Percentiles rank a stretch among this genome's conserved stretches.
Evolutionary conservation across 495 filamentous ascomycete genomes (phyloP).

Genomic region (Annulohypoxylon maeteangense): DNA sequence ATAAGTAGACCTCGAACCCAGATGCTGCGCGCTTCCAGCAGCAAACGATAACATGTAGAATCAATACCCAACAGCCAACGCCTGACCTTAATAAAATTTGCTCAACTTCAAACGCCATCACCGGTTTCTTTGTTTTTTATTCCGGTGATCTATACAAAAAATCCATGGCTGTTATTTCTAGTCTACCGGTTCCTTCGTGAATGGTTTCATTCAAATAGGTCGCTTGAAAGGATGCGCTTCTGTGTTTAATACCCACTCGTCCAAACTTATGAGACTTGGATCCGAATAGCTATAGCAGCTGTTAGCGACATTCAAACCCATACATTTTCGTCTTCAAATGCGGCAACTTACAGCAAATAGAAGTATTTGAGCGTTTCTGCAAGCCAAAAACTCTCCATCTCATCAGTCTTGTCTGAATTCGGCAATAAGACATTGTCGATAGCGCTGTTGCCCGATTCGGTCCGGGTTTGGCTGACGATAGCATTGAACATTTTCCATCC

Average conservation of each 20-base stretch:
- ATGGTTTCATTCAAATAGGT: conserved; percentile 47
- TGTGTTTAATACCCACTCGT: conserved; percentile 84
- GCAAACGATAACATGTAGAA: background rate
- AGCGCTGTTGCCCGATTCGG: conserved; percentile 74
- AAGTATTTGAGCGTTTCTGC: conserved; percentile 95
- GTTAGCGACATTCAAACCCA: conserved; percentile 13
- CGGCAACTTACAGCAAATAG: conserved; percentile 82
- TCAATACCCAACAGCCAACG: background rate
- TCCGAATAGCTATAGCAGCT: conserved; percentile 43
- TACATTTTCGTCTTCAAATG: background rate
- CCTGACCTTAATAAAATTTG: background rate
- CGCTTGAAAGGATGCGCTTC: conserved; percentile 68
- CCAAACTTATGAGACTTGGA: conserved; percentile 76
- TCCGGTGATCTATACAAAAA: conserved; percentile 24
- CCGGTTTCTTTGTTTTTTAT: background rate
- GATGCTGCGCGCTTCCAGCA: conserved; percentile 6
- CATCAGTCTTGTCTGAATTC: conserved; percentile 49
- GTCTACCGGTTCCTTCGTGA: background rate
- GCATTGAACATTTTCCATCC: conserved; percentile 93
- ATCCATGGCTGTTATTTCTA: background rate
- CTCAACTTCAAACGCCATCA: background rate
- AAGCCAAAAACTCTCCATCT: conserved; percentile 73
- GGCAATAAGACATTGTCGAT: conserved; percentile 75
- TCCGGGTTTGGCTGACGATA: conserved; percentile 71
- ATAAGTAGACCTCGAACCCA: conserved; percentile 22